Evolutionary conservation across 306 rosid genomes (phyloP), one percentile per base, ranked within the genome.

Genomic region (Senna tora): DNA sequence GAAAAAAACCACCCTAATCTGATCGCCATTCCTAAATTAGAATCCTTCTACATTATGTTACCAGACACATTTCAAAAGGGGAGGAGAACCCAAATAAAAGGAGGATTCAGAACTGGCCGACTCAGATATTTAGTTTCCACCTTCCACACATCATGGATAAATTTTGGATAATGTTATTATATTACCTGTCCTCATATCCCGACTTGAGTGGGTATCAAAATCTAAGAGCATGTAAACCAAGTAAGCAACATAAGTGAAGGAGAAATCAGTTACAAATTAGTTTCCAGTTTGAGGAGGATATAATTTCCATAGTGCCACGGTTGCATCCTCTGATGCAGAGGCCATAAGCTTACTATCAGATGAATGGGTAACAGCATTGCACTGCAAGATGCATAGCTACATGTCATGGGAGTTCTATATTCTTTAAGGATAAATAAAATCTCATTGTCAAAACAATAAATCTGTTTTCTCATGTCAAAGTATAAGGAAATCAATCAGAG

Each of bases 301-400:
- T 63, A 93, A 77, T 77, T 91, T 87, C 98, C 98, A 93, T 7
- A 93, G 89, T 2, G 91, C 98, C 74, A 91, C 96, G 0, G 89
- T 87, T 43, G 90, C 70, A 81, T 93, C 98, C 61, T 91, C 94
- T 8, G 98, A 93, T 30, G 92, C 96, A 69, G 97, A 91, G 49
- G 97, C 98, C 96, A 94, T 73, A 58, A 85, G 87, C 79, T 86
- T 94, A 64, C 87, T 83, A 67, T 91, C 86, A 17, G 70, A 51
- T 17, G 98, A 94, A 80, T 63, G 88, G 22, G 96, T 79, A 34
- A 94, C 95, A 2, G 95, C 90, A 66, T 94, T 91, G 83, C 97
- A 89, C 98, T 93, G 83, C 80, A 66, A 67, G 41, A 75, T 30
- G 17, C 34, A 47, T 16, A 60, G 59, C 43, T 28, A 47, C 13